These are phyloP conservation scores for Mucor piriformis DNA, from an alignment of 371 early-diverging fungal genomes.

Conservation along the genomic window DNA sequence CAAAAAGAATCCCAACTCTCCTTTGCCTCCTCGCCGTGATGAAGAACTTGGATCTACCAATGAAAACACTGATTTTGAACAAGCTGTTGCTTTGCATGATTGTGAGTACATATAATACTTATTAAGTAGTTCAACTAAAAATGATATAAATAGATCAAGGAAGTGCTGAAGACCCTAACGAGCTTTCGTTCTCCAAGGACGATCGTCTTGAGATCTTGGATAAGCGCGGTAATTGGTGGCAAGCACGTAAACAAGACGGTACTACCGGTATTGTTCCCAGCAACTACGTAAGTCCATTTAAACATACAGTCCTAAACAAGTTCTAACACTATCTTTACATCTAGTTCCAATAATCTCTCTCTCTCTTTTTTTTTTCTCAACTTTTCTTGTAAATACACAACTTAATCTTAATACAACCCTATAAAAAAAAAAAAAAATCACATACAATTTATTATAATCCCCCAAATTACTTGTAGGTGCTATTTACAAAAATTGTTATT, in stretches of 20 bases:
- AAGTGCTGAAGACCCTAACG: constrained; percentile 89
- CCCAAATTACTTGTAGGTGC: too few relatives aligned
- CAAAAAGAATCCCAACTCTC: constrained; percentile 13
- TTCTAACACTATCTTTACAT: neutral
- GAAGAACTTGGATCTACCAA: constrained; percentile 18
- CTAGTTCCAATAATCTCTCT: constrained; percentile 12
- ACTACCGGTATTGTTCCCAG: constrained; percentile 89
- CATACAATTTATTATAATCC: neutral
- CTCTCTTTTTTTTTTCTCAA: neutral
- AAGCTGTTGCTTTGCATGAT: constrained; percentile 38
- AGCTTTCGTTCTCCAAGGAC: constrained; percentile 88
- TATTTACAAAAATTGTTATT: neutral
- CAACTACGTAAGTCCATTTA: constrained; percentile 69
- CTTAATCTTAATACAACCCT: neutral
- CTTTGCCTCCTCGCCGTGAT: constrained; percentile 12
- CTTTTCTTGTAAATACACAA: neutral
- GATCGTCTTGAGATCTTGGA: constrained; percentile 86
- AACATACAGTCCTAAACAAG: neutral
- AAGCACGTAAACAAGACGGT: constrained; percentile 83
- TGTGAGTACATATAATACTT: constrained; percentile 27
- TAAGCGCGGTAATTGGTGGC: constrained; percentile 96
- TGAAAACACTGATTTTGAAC: constrained; percentile 6
- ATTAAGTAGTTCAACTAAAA: too few relatives aligned
- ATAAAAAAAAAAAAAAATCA: neutral
- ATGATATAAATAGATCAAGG: constrained; percentile 82